A percentile compares a stretch with the other conserved stretches of the same genome.
Conservation (phyloP, 768 basidiomycete species). For the Mycena crocata region DNA sequence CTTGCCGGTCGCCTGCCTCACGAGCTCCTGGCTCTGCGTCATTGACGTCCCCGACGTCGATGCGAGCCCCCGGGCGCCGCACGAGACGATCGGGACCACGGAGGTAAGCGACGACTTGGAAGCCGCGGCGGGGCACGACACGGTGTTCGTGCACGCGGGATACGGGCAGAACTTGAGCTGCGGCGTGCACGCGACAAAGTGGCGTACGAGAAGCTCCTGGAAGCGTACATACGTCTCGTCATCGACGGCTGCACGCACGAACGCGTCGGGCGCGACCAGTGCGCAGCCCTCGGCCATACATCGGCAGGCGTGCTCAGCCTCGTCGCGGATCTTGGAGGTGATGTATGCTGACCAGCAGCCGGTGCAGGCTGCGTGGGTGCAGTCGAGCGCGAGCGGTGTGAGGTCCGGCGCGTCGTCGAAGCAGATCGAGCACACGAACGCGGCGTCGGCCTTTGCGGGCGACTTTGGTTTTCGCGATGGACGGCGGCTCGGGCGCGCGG, state of each 20-base stretch:
- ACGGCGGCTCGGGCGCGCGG: constrained; percentile 48
- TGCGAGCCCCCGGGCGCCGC: constrained; percentile 71
- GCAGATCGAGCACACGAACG: constrained; percentile 94
- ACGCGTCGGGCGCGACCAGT: constrained; percentile 71
- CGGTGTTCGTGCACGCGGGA: constrained; percentile 93
- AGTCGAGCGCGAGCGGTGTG: constrained; percentile 77
- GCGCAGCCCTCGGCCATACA: constrained; percentile 88
- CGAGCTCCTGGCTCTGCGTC: constrained; percentile 46
- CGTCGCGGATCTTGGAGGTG: constrained; percentile 83
- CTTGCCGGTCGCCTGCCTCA: constrained; percentile 48
- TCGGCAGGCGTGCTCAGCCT: constrained; percentile 76
- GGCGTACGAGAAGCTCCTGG: constrained; percentile 87
- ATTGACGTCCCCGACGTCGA: constrained; percentile 42
- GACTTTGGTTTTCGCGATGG: constrained; percentile 39
- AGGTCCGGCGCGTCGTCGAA: constrained; percentile 77
- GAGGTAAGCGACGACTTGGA: constrained; percentile 78
- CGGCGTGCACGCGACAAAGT: constrained; percentile 88
- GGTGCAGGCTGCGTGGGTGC: constrained; percentile 87
- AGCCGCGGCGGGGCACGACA: constrained; percentile 87
- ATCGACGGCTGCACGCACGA: constrained; percentile 69
- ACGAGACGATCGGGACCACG: constrained; percentile 90
- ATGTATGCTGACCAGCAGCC: constrained; percentile 89
- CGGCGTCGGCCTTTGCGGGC: constrained; percentile 51
- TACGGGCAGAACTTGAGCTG: constrained; percentile 95
- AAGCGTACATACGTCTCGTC: constrained; percentile 73